Evolutionary conservation across 1,139 yeast species (phyloP), one percentile per base, ranked within the genome.

Genomic region (Blastobotrys indianensis): DNA sequence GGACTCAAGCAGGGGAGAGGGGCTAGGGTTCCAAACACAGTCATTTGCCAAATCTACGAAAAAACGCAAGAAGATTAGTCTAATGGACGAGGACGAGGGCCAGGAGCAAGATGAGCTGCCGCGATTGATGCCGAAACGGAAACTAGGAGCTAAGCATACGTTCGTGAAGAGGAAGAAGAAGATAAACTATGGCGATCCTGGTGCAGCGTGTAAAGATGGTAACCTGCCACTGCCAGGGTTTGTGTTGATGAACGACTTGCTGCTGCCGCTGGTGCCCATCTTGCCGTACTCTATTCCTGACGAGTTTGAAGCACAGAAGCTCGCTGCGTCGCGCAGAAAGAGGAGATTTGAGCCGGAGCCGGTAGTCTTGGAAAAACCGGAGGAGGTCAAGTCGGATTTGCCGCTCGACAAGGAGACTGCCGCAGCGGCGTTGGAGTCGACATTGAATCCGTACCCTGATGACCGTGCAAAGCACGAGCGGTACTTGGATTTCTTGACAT

Each of bases 201-300:
- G 17, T 16, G 39, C 37, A 8, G 15, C 40, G 20, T 54, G 54
- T 33, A 32, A 41, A 12, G 61, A 51, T 44, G 62, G 59, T 11
- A 44, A 48, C 3, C 44, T 37, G 9, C 54, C 59, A 5, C 50
- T 54, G 7, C 44, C 46, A 1, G 61, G 59, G 8, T 58, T 54
- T 33, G 51, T 46, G n/a, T 15, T 44, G 32, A 36, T 36, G 33
- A 37, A 39, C 12, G 47, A 44, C 11, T 32, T 16, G 11, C 10
- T 30, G 30, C 17, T 41, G 15, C 39, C 39, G 8, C 12, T 4
- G 15, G 29, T 28, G 5, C 11, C 28, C n/a, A 12, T 41, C 6
- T 12, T 32, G 10, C 12, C n/a, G 10, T 13, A 20, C 16, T 3
- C 6, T 2, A 15, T 33, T 5, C 44, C 44, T 2, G n/a, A 29